Conservation (phyloP, 208 protist species). For the Leishmania major region DNA sequence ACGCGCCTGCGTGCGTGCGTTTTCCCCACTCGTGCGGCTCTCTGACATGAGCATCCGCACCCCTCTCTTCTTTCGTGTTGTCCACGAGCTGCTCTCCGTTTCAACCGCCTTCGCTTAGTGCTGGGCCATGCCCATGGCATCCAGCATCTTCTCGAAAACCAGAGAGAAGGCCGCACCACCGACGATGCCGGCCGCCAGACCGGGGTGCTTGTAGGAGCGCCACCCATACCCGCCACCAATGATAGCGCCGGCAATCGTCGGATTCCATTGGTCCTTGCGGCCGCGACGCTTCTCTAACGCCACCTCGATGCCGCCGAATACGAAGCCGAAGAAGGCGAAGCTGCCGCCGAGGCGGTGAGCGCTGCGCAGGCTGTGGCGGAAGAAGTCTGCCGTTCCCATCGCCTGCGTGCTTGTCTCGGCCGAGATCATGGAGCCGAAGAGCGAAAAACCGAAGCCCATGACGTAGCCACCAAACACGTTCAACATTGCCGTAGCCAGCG, state of each 20-base stretch:
- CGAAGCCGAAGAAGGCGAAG: slow-evolving; percentile 90
- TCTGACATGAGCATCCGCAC: neutral
- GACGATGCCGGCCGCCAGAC: slow-evolving; percentile 62
- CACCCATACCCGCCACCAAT: slow-evolving; percentile 84
- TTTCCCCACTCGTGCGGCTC: neutral
- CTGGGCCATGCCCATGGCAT: slow-evolving; percentile 72
- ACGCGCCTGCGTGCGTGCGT: too few relatives aligned
- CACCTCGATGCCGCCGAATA: slow-evolving; percentile 90
- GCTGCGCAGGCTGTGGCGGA: slow-evolving; percentile 71
- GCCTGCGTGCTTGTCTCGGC: slow-evolving; percentile 85
- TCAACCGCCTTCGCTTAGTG: slow-evolving; percentile 30
- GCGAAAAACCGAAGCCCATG: slow-evolving; percentile 87
- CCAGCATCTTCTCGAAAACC: slow-evolving; percentile 81
- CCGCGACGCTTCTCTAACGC: slow-evolving; percentile 92
- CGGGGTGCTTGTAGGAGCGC: slow-evolving; percentile 79
- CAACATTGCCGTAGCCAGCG: slow-evolving; percentile 56
- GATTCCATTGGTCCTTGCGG: slow-evolving; percentile 87
- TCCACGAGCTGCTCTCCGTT: neutral
- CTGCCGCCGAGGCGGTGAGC: slow-evolving; percentile 62
- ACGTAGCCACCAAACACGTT: slow-evolving; percentile 84
- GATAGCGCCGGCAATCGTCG: slow-evolving; percentile 68
- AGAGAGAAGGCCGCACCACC: slow-evolving; percentile 77
- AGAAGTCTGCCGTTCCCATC: slow-evolving; percentile 91
- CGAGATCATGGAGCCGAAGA: slow-evolving; percentile 89
- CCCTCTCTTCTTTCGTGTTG: neutral